Conservation (phyloP, 176 grass and related monocot species). For the Poa pratensis region DNA sequence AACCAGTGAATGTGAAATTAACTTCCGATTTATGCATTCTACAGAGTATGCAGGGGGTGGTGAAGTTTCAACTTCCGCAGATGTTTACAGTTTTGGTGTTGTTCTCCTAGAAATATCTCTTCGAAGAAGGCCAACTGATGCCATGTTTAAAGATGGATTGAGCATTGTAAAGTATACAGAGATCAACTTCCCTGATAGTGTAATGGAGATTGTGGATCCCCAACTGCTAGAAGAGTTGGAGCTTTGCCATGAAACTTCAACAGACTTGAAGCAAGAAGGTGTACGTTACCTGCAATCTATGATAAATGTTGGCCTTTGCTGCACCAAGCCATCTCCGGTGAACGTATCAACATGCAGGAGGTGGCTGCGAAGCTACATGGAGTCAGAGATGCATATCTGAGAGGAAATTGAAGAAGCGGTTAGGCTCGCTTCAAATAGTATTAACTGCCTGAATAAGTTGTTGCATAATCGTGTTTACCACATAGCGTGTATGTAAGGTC, state of each 20-base stretch:
- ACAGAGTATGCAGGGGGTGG: background rate
- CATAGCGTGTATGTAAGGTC: too few species aligned
- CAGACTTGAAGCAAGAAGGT: background rate
- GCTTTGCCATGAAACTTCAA: background rate
- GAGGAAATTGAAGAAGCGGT: background rate
- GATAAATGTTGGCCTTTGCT: background rate
- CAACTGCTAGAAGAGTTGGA: background rate
- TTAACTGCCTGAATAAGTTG: background rate
- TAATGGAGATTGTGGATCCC: background rate
- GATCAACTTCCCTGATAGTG: conserved; percentile 11
- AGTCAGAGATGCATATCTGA: background rate
- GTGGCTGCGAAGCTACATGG: background rate
- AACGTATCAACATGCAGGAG: background rate
- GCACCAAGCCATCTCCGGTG: background rate
- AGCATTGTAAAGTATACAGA: background rate
- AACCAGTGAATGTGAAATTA: background rate
- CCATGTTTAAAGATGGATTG: background rate
- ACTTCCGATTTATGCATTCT: background rate
- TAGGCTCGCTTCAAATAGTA: background rate
- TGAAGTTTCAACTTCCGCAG: background rate
- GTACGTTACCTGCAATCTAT: background rate
- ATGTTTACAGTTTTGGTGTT: background rate
- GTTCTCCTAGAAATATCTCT: background rate
- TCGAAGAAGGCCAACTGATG: conserved; percentile 1
- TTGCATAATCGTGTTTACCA: background rate